Percentiles rank a stretch among this genome's conserved stretches.
Evolutionary conservation across 768 basidiomycete species (phyloP).

Genomic region (Chlorophyllum brunneum): DNA sequence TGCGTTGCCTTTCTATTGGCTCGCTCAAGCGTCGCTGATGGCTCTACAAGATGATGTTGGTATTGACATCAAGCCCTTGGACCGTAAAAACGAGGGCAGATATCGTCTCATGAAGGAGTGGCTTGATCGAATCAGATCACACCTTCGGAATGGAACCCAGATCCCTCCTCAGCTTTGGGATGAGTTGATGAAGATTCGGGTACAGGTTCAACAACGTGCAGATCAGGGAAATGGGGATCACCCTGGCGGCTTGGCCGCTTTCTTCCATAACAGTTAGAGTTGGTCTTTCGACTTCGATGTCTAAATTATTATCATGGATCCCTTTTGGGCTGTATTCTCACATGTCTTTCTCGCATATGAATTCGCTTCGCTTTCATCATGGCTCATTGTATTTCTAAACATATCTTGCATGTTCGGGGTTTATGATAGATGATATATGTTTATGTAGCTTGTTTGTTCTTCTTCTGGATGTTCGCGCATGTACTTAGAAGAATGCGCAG

Average conservation of each 20-base stretch:
- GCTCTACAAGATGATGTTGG: slow-evolving; percentile 45
- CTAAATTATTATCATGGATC: slow-evolving; percentile 8
- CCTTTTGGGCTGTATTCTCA: not conserved
- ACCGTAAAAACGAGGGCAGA: slow-evolving; percentile 27
- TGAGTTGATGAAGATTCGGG: slow-evolving; percentile 40
- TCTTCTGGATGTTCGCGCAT: not conserved
- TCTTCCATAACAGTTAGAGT: not conserved
- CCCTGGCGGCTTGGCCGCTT: not conserved
- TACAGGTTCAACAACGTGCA: slow-evolving; percentile 17
- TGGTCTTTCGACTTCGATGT: not conserved
- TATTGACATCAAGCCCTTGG: slow-evolving; percentile 19
- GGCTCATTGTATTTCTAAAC: slow-evolving; percentile 10
- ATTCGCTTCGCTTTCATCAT: slow-evolving; percentile 1
- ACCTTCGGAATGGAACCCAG: slow-evolving; percentile 40
- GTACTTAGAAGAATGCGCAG: not conserved
- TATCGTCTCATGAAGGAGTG: slow-evolving; percentile 47
- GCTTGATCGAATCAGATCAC: slow-evolving; percentile 43
- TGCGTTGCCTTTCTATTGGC: slow-evolving; percentile 60
- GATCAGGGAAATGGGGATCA: not conserved
- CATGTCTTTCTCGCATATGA: not conserved
- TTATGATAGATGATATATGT: slow-evolving; percentile 5
- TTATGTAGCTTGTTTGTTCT: too few relatives aligned
- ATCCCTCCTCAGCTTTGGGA: slow-evolving; percentile 44
- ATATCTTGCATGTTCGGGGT: slow-evolving; percentile 1
- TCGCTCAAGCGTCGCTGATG: slow-evolving; percentile 50